Evolutionary conservation across 2,329 filamentous ascomycete species (phyloP).

Genomic region (Colletotrichum eleusines): DNA sequence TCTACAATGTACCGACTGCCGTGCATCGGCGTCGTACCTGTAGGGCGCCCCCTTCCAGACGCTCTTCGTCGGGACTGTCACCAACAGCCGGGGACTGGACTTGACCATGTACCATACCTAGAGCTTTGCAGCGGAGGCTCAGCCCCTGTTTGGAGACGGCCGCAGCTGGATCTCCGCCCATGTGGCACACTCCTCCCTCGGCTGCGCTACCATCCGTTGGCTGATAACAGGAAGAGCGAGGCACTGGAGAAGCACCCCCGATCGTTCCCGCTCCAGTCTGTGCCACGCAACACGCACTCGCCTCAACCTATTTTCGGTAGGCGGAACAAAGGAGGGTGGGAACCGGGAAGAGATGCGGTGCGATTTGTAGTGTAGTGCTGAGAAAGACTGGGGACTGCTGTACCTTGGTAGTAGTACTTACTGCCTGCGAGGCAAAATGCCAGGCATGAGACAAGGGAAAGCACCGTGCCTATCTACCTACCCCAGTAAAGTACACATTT

Average conservation of each 20-base stretch:
- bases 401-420: background rate
- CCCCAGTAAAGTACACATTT: slow-evolving; percentile 19
- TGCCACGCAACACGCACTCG: slow-evolving; percentile 16
- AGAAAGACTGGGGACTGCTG: background rate
- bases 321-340: slow-evolving; percentile 11
- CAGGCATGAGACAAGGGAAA: slow-evolving; percentile 4
- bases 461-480: background rate
- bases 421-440: slow-evolving; percentile 1
- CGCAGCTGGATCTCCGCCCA: slow-evolving; percentile 25
- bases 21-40: background rate
- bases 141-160: slow-evolving; percentile 36
- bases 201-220: slow-evolving; percentile 37
- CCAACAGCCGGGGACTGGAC: slow-evolving; percentile 3
- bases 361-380: background rate
- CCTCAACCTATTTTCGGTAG: slow-evolving; percentile 30
- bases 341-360: slow-evolving; percentile 1
- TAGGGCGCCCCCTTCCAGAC: too few relatives aligned
- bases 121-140: background rate
- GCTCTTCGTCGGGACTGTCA: background rate
- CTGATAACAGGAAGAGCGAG: background rate
- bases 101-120: too few relatives aligned
- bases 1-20: background rate
- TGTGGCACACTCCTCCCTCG: slow-evolving; percentile 29
- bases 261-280: slow-evolving; percentile 20
- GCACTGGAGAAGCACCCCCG: slow-evolving; percentile 4